Conservation (phyloP, 352 stramenopile genomes). For the Globisporangium barbulae region DNA sequence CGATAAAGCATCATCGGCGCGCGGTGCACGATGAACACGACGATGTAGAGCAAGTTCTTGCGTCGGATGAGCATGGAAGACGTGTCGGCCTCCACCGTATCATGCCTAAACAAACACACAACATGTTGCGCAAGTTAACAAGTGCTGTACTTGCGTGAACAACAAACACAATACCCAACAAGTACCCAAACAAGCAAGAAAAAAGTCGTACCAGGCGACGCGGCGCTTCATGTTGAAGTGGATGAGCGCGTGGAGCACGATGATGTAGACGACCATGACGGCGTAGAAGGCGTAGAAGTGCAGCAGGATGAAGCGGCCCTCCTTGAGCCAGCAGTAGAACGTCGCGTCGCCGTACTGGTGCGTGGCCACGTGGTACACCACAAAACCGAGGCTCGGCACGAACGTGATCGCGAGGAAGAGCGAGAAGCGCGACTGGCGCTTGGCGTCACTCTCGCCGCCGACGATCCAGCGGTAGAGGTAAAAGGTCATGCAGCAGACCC, state of each 20-base stretch:
- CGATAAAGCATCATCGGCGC: constrained; percentile 74
- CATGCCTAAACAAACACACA: constrained; percentile 29
- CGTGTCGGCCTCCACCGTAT: constrained; percentile 58
- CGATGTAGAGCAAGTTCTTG: constrained; percentile 69
- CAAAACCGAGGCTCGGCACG: constrained; percentile 41
- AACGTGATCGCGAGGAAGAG: constrained; percentile 56
- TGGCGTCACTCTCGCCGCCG: constrained; percentile 65
- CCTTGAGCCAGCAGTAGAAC: constrained; percentile 80
- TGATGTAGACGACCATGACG: constrained; percentile 67
- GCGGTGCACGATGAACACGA: constrained; percentile 66
- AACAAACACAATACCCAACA: neutral
- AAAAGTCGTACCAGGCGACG: constrained; percentile 33
- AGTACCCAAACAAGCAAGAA: neutral
- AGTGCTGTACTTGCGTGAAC: neutral
- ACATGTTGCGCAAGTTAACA: constrained; percentile 2
- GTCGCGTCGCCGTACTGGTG: constrained; percentile 72
- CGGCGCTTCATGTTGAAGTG: constrained; percentile 65
- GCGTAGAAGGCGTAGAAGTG: constrained; percentile 80
- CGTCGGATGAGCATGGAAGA: constrained; percentile 69
- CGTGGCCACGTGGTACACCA: constrained; percentile 57
- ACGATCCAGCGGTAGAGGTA: constrained; percentile 83
- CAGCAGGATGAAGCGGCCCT: constrained; percentile 61
- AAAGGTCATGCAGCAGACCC: constrained; percentile 77
- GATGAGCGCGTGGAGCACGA: constrained; percentile 59
- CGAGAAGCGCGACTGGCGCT: constrained; percentile 48